phyloP scores from a whole-genome alignment of 768 basidiomycete species.

The Podaxis sp. region DNA sequence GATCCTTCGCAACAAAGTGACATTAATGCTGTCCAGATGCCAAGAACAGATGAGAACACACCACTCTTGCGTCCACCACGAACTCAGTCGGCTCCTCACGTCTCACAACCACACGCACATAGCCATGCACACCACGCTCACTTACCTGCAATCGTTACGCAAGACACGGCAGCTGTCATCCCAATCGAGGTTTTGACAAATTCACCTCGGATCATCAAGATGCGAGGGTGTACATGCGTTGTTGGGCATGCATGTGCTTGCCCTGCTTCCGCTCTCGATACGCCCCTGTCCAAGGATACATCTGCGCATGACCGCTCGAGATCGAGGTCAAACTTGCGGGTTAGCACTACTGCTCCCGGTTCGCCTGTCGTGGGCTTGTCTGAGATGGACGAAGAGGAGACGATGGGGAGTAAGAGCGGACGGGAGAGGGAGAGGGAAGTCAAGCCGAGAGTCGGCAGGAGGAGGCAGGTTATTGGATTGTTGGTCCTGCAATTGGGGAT shows the following conservation, averaged over 20 bases:
- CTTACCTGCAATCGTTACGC: constrained; percentile 14
- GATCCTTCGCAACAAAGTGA: constrained; percentile 1
- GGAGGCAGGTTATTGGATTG: constrained; percentile 71
- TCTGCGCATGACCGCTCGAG: not conserved
- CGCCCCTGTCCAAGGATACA: not conserved
- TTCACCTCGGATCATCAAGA: constrained; percentile 28
- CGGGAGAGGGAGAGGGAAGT: constrained; percentile 17
- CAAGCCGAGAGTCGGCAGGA: constrained; percentile 41
- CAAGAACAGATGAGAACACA: constrained; percentile 8
- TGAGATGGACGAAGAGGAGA: not conserved
- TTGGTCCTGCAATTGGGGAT: constrained; percentile 84
- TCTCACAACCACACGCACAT: not conserved
- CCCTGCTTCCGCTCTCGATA: not conserved
- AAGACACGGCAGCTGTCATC: constrained; percentile 8
- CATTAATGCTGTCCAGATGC: not conserved
- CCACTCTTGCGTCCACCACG: constrained; percentile 5
- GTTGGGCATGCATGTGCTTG: constrained; percentile 4
- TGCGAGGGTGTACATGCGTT: constrained; percentile 15
- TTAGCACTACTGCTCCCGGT: not conserved
- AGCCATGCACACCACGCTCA: constrained; percentile 9
- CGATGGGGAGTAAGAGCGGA: constrained; percentile 17
- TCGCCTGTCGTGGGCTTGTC: not conserved
- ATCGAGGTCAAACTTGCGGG: not conserved
- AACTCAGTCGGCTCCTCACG: not conserved
- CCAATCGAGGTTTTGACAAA: constrained; percentile 28